Evolutionary conservation across 2,329 filamentous ascomycete genomes (phyloP), one percentile per base, ranked within the genome.

Genomic region (Alternaria sp.): DNA sequence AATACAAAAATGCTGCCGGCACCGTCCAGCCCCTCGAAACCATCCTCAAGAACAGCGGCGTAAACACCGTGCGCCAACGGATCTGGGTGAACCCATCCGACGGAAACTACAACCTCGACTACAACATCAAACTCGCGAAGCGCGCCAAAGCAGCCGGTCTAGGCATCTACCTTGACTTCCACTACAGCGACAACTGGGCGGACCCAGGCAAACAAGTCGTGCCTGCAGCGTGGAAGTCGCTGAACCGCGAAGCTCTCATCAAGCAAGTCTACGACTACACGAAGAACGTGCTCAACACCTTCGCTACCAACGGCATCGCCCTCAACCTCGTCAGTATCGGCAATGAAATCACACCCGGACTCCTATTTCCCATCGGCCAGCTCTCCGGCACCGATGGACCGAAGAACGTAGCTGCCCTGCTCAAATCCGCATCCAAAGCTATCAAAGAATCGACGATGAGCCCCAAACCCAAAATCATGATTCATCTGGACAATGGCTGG

Each of bases 401-500:
- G 7, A 81, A 81, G 68, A 91, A 91, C 75, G 86, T 91, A 30
- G 89, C 89, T 0, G 79, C 81, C 0, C 81, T 93, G 21, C 84
- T 93, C 9, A 86, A 90, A 73, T 88, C 88, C 7, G 90, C 88
- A 0, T 83, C 87, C 0, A 85, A 83, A 61, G 91, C 87, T 3
- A 84, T 93, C 71, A 90, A 88, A 70, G 88, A 90, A 71, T 90
- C 87, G 5, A 81, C 78, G 4, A 80, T 91, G 25, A 77, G 76
- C 44, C 82, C 85, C 0, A 84, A 86, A 65, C 89, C 90, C 2
- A 86, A 89, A 74, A 91, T 92, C 77, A 89, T 93, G 88, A 86
- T 93, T 44, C 91, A 93, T 72, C 83, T 92, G 4, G 90, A 93
- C 76, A 90, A 91, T 72, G 90, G 90, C n/a, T 93, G 90, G 89